Base-by-base conservation (phyloP, 2,329 filamentous ascomycete species). In the Sclerotinia borealis region DNA sequence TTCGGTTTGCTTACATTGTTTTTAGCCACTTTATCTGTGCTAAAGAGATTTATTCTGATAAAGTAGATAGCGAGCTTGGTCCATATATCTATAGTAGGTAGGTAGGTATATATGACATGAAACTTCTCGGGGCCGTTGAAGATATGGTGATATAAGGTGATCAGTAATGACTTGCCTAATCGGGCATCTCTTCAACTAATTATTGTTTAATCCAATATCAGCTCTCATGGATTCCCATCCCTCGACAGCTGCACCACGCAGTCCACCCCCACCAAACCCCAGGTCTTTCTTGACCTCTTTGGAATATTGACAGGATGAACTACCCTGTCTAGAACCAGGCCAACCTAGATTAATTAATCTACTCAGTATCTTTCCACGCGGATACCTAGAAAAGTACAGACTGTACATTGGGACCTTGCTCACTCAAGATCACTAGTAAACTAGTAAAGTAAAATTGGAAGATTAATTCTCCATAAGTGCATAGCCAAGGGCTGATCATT, bases 181-280 rank as follows among this genome's bases (percentile, higher is more conserved):
- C 2, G 27, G 27, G 39, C 25, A 22, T 6, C 13, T 34, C 2
- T 45, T 34, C n/a, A 45, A 22, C 8, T 25, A 13, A 45, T 34
- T n/a, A 17, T 17, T 6, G 7, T 10, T 10, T 8, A n/a, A 10
- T 6, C 13, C 27, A 29, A 58, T 7, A 45, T 31, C 2, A 45
- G 13, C 7, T 34, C 34, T 34, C n/a, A 58, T 45, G n/a, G 54
- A 25, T 58, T 58, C 54, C 8, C 39, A 58, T 45, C 13, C 39
- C 19, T 22, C 37, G 25, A 45, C 19, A 56, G n/a, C 52, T 56
- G 52, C 39, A 56, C 29, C 4, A 22, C 39, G 37, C 52, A 43
- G 52, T 55, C 19, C 27, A 22, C n/a, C 39, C 52, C 54, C 54
- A 45, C 54, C 54, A 58, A 34, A 58, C 54, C 39, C 54, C 54